phyloP scores from a whole-genome alignment of 768 basidiomycete genomes.

The Boletus rufocinnamomeus region DNA sequence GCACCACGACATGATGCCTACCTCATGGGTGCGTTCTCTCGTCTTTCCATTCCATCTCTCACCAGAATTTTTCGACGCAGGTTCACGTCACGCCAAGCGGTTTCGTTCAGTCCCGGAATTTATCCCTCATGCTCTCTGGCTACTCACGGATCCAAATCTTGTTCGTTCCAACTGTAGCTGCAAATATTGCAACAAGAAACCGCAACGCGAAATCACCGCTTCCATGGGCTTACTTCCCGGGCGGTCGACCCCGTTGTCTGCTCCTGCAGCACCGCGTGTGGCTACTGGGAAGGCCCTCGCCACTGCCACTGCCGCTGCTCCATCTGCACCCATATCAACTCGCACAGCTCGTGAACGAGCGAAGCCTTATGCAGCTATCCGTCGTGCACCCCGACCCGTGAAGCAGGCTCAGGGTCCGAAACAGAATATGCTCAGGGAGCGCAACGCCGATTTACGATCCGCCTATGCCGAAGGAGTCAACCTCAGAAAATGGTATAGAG shows the following conservation, averaged over 20 bases:
- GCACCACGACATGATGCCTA: slow-evolving; percentile 75
- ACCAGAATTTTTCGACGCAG: slow-evolving; percentile 19
- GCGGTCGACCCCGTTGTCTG: slow-evolving; percentile 36
- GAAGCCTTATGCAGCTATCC: slow-evolving; percentile 45
- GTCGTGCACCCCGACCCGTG: slow-evolving; percentile 38
- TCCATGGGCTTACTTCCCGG: slow-evolving; percentile 49
- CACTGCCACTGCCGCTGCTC: slow-evolving; percentile 17
- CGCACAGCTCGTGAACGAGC: slow-evolving; percentile 26
- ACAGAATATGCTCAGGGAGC: slow-evolving; percentile 57
- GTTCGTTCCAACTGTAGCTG: slow-evolving; percentile 60
- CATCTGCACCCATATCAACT: slow-evolving; percentile 6
- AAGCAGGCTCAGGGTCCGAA: slow-evolving; percentile 42
- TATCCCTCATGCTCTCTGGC: slow-evolving; percentile 81
- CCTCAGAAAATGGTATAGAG: slow-evolving; percentile 62
- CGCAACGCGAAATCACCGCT: slow-evolving; percentile 70
- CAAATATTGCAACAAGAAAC: slow-evolving; percentile 73
- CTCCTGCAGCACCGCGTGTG: slow-evolving; percentile 24
- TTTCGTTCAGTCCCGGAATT: slow-evolving; percentile 89
- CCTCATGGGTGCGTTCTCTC: slow-evolving; percentile 59
- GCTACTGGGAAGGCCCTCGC: slow-evolving; percentile 14
- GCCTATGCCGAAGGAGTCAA: slow-evolving; percentile 48
- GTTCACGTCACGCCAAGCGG: slow-evolving; percentile 45
- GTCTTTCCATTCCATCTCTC: background rate
- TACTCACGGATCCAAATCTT: slow-evolving; percentile 54
- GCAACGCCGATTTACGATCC: slow-evolving; percentile 64